phyloP scores from a whole-genome alignment of 805 yeast genomes.

The Ogataea paraovalis region DNA sequence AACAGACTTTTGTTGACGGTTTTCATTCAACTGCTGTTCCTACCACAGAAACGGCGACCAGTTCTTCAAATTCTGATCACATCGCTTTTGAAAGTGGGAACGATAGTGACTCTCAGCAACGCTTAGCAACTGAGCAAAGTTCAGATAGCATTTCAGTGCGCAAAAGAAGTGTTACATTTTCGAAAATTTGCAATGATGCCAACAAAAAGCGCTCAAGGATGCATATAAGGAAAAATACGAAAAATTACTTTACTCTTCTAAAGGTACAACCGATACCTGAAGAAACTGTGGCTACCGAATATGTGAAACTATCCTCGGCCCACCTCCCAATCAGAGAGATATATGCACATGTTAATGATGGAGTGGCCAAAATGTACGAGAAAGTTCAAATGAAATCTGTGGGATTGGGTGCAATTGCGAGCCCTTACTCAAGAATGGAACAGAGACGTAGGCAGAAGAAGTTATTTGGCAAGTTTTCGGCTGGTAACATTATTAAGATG shows the following conservation, averaged over 20 bases:
- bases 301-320: background rate
- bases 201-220: background rate
- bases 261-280: slow-evolving; percentile 12
- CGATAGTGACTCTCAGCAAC: background rate
- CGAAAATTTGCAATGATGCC: slow-evolving; percentile 6
- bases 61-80: background rate
- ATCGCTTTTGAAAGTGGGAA: background rate
- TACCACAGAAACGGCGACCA: background rate
- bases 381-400: slow-evolving; percentile 23
- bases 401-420: slow-evolving; percentile 18
- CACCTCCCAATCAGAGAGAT: slow-evolving; percentile 10
- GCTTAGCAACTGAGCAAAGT: background rate
- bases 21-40: background rate
- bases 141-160: background rate
- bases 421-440: slow-evolving; percentile 16
- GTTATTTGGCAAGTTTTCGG: slow-evolving; percentile 32
- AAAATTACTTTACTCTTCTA: background rate
- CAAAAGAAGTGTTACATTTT: slow-evolving; percentile 13
- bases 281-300: background rate
- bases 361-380: slow-evolving; percentile 15
- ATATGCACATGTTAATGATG: slow-evolving; percentile 16
- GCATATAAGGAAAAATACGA: background rate
- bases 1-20: background rate
- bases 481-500: slow-evolving; percentile 61
- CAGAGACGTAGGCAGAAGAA: slow-evolving; percentile 21